Evolutionary conservation across 192 early-diverging fungal genomes (phyloP), one percentile per base, ranked within the genome.

Genomic region (Coemansia sp.): DNA sequence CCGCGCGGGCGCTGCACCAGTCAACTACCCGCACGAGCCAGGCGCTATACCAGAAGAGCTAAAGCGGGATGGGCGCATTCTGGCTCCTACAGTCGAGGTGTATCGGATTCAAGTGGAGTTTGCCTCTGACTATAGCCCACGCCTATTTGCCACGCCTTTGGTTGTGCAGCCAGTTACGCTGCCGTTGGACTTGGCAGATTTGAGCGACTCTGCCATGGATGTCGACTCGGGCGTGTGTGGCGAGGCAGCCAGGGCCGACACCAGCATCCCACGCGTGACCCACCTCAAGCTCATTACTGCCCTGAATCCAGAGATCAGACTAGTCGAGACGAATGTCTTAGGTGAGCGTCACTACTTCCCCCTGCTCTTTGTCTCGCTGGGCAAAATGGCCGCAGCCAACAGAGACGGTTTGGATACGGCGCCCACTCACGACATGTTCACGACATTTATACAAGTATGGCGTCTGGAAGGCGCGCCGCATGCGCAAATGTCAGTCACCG

Each of bases 31-130:
- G 38, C 76, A 80, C 42, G 76, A 73, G 63, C 67, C 70, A 3
- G 76, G 76, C 3, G 63, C 70, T 3, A 59, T 73, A 8, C 50
- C 55, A 10, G 70, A 65, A 12, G 70, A 50, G 32, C 60, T 68
- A 36, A 68, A 66, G 53, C 63, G 35, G 12, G 58, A 53, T 26
- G 68, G 70, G 33, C 36, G 44, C 21, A 69, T 80, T 15, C 46
- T 59, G 26, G 76, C 76, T 3, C 76, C 76, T 10, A 70, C 61
- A 19, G 70, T 67, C 22, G 76, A 80, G 53, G 67, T 80, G 22
- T 80, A 80, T 57, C 63, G 70, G 12, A 67, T 80, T 10, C 76
- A 80, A 50, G 70, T 80, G 11, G 76, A 80, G 61, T 80, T 80
- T 80, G 76, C 62, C 10, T 68, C 76, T 26, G 76, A 73, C 67